A percentile compares a stretch with the other conserved stretches of the same genome.
phyloP scores from a whole-genome alignment of 192 early-diverging fungal genomes.

The Backusella parvicylindrica region DNA sequence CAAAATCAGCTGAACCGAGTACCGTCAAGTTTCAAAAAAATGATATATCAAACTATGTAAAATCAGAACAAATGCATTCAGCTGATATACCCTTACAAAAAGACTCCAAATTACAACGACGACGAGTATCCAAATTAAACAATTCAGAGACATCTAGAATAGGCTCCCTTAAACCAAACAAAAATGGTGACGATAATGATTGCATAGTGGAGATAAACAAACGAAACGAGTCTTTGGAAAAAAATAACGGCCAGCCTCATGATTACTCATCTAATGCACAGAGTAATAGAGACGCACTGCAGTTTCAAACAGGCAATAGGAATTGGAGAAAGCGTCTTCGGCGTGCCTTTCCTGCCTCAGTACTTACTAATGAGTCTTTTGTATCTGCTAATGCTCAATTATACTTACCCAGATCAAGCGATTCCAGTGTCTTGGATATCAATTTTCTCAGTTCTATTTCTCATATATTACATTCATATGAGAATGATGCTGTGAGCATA shows the following conservation, averaged over 20 bases:
- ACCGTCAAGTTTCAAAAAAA: background rate
- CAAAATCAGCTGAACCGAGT: background rate
- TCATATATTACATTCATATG: slow-evolving; percentile 2
- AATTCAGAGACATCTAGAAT: background rate
- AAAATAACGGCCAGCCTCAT: background rate
- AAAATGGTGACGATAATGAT: background rate
- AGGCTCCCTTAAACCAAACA: background rate
- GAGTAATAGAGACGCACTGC: background rate
- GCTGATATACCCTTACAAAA: background rate
- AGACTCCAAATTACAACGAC: background rate
- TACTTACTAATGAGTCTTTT: background rate
- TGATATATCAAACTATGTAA: background rate
- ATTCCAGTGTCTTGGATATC: background rate
- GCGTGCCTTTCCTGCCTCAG: background rate
- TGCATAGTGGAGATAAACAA: background rate
- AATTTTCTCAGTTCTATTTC: background rate
- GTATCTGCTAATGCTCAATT: background rate
- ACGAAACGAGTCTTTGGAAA: background rate
- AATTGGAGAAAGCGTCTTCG: background rate
- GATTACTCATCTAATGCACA: background rate
- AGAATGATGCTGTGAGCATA: background rate
- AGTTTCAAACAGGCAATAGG: background rate
- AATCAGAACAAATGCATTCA: background rate
- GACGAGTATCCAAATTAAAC: background rate
- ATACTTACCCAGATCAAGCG: background rate